Evolutionary conservation across 2,329 filamentous ascomycete species (phyloP).

Genomic region (Alternaria brassicicola): DNA sequence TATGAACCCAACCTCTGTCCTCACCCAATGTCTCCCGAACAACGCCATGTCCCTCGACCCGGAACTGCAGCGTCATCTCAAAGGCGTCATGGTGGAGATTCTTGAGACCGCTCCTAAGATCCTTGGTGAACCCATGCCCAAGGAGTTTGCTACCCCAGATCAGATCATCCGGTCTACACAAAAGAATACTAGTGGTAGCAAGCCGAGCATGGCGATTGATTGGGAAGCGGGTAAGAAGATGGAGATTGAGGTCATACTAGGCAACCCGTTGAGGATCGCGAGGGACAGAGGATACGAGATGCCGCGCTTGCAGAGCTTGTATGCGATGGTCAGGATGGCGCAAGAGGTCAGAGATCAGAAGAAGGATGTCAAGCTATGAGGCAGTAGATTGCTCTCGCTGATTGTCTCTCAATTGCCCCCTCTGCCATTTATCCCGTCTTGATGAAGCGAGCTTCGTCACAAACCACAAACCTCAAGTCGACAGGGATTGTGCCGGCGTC

Average conservation of each 20-base stretch:
- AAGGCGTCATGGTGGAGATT: slow-evolving; percentile 73
- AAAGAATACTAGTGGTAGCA: slow-evolving; percentile 65
- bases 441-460: background rate
- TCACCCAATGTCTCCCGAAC: slow-evolving; percentile 69
- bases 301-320: slow-evolving; percentile 69
- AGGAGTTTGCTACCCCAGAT: slow-evolving; percentile 66
- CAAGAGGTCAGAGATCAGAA: slow-evolving; percentile 59
- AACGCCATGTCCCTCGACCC: slow-evolving; percentile 68
- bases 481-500: background rate
- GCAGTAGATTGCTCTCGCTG: background rate
- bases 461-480: background rate
- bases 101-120: slow-evolving; percentile 67
- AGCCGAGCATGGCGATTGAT: slow-evolving; percentile 70
- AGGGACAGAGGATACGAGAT: slow-evolving; percentile 67
- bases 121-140: slow-evolving; percentile 65
- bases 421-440: background rate
- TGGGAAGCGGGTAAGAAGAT: slow-evolving; percentile 70
- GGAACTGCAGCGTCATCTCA: slow-evolving; percentile 66
- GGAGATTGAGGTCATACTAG: slow-evolving; percentile 75
- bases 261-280: slow-evolving; percentile 72
- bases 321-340: slow-evolving; percentile 68
- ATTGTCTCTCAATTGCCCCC: background rate
- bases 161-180: slow-evolving; percentile 67
- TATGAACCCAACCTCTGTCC: slow-evolving; percentile 74
- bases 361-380: slow-evolving; percentile 28